Evolutionary conservation across 306 rosid genomes (phyloP).

Genomic region (Cucurbita ficifolia): DNA sequence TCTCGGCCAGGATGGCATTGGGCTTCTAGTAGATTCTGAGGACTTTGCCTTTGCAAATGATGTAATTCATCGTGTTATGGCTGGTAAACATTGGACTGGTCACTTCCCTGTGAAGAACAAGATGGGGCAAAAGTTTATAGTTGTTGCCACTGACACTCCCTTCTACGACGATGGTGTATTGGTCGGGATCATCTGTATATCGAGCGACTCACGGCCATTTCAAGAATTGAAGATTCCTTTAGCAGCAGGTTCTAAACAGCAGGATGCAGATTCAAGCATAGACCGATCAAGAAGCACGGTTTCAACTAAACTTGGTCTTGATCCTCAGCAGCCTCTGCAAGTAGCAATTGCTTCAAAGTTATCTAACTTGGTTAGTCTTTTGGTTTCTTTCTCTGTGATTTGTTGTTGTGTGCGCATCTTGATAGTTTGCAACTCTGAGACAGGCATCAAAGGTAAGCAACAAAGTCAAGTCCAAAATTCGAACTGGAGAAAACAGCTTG

Average conservation of each 20-base stretch:
- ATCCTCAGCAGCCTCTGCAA: slow-evolving; percentile 82
- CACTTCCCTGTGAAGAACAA: slow-evolving; percentile 71
- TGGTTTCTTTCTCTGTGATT: slow-evolving; percentile 17
- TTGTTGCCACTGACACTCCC: slow-evolving; percentile 50
- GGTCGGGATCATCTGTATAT: slow-evolving; percentile 59
- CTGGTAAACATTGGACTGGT: slow-evolving; percentile 89
- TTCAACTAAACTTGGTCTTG: slow-evolving; percentile 61
- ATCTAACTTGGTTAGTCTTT: slow-evolving; percentile 79
- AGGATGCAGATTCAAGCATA: slow-evolving; percentile 29
- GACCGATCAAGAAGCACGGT: slow-evolving; percentile 29
- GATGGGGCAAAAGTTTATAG: slow-evolving; percentile 49
- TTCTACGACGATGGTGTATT: slow-evolving; percentile 68
- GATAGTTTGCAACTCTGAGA: slow-evolving; percentile 24
- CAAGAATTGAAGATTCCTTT: slow-evolving; percentile 37
- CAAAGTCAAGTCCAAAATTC: slow-evolving; percentile 74
- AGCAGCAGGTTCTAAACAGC: slow-evolving; percentile 10
- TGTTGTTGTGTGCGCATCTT: slow-evolving; percentile 21
- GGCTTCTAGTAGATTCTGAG: slow-evolving; percentile 49
- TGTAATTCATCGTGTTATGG: slow-evolving; percentile 36
- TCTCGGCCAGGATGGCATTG: slow-evolving; percentile 49
- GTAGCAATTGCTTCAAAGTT: slow-evolving; percentile 64
- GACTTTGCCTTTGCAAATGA: slow-evolving; percentile 35
- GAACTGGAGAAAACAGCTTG: slow-evolving; percentile 39
- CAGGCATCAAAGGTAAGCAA: slow-evolving; percentile 91
- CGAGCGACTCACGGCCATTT: slow-evolving; percentile 56